Conservation (phyloP, 2,329 filamentous ascomycete genomes). For the Hypoxylon sp. region DNA sequence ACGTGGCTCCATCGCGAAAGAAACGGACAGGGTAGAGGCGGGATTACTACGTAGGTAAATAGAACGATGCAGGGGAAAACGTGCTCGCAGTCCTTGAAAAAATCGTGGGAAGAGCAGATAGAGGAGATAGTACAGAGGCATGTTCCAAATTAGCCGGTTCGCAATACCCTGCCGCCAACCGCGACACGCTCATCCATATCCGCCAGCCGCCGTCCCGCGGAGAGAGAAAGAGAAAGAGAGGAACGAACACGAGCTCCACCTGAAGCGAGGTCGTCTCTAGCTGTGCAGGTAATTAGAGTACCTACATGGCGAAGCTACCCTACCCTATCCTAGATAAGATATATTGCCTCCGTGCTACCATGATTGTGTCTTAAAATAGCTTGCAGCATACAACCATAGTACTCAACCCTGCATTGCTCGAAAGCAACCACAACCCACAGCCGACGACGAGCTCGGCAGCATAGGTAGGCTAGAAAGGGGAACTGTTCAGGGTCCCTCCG, state of each 20-base stretch:
- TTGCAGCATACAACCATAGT: slow-evolving; percentile 31
- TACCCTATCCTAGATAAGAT: slow-evolving; percentile 38
- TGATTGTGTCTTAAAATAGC: slow-evolving; percentile 37
- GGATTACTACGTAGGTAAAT: slow-evolving; percentile 2
- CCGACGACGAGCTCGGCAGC: slow-evolving; percentile 14
- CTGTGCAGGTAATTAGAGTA: slow-evolving; percentile 2
- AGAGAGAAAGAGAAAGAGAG: slow-evolving; percentile 11
- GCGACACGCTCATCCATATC: slow-evolving; percentile 31
- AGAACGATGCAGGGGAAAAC: slow-evolving; percentile 24
- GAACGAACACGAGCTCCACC: slow-evolving; percentile 19
- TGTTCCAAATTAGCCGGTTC: slow-evolving; percentile 41
- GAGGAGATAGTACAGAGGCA: slow-evolving; percentile 6
- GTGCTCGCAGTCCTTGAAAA: slow-evolving; percentile 8
- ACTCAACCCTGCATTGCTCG: slow-evolving; percentile 16
- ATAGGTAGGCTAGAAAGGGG: slow-evolving; percentile 37
- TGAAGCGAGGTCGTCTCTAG: slow-evolving; percentile 2
- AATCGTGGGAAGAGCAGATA: slow-evolving; percentile 3
- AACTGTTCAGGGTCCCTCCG: slow-evolving; percentile 28
- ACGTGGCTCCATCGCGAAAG: slow-evolving; percentile 28
- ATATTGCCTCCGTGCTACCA: slow-evolving; percentile 29
- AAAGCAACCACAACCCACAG: slow-evolving; percentile 37
- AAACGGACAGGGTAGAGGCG: slow-evolving; percentile 11
- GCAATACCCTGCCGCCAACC: slow-evolving; percentile 34
- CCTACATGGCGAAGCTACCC: slow-evolving; percentile 6
- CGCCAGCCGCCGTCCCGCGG: slow-evolving; percentile 40